Percentiles rank a stretch among this genome's conserved stretches.
phyloP scores from a whole-genome alignment of 2,329 filamentous ascomycete species.

The Aspergillus caelatus region DNA sequence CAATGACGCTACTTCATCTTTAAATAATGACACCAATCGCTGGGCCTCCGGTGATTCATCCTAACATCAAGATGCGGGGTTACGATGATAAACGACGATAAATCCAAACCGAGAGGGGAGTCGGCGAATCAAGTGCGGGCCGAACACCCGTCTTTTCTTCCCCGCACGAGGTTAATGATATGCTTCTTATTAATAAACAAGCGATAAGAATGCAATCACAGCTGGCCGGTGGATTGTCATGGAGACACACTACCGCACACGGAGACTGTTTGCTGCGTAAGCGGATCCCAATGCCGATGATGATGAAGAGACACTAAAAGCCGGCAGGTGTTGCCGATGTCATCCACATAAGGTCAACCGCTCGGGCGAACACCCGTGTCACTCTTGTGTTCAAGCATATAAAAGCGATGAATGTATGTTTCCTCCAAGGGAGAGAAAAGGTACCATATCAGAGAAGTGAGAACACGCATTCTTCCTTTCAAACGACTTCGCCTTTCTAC shows the following conservation, averaged over 20 bases:
- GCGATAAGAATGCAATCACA: background rate
- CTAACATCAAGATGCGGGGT: background rate
- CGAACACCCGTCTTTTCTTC: background rate
- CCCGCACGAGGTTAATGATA: background rate
- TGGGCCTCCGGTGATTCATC: background rate
- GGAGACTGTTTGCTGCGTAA: background rate
- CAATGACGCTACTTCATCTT: background rate
- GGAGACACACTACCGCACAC: background rate
- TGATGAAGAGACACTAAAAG: background rate
- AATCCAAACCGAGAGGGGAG: background rate
- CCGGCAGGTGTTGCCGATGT: background rate
- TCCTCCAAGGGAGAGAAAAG: background rate
- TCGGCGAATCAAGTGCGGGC: background rate
- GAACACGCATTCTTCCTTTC: background rate
- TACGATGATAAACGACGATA: background rate
- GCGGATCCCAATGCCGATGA: background rate
- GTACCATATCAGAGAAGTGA: background rate
- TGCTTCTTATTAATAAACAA: background rate
- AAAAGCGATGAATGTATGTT: background rate
- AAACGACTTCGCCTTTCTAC: background rate
- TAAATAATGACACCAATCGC: background rate
- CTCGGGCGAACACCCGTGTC: background rate
- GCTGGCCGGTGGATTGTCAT: background rate
- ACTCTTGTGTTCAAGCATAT: background rate
- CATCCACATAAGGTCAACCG: background rate